Percentiles rank a stretch among this genome's conserved stretches.
Evolutionary conservation across 352 stramenopile genomes (phyloP).

Genomic region (Phytophthora tentaculata): DNA sequence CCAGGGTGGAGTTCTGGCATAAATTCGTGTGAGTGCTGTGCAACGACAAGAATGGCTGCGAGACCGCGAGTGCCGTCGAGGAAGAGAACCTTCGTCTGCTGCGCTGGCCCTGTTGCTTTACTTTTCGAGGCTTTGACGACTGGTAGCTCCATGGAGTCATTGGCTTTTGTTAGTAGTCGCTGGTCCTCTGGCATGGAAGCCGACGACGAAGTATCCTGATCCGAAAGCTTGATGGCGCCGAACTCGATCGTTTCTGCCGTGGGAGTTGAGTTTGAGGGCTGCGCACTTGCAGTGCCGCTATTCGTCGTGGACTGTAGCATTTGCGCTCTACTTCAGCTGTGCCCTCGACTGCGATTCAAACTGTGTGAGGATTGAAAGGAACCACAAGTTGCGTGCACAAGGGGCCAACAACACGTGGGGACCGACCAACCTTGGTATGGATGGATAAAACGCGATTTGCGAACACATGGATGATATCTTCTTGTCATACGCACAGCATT

Average conservation of each 20-base stretch:
- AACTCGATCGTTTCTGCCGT: conserved; percentile 4
- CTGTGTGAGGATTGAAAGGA: conserved; percentile 1
- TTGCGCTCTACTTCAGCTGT: conserved; percentile 10
- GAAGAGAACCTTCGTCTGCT: conserved; percentile 26
- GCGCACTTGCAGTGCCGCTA: neutral
- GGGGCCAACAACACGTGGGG: neutral
- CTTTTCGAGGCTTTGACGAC: neutral
- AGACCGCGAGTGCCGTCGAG: conserved; percentile 26
- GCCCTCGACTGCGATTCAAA: neutral
- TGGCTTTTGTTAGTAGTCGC: conserved; percentile 10
- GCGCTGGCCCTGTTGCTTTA: conserved; percentile 6
- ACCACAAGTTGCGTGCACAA: neutral
- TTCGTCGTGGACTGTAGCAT: neutral
- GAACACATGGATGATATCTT: neutral
- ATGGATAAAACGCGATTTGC: conserved; percentile 1
- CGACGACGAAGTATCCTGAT: neutral
- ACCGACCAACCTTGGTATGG: neutral
- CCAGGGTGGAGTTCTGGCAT: conserved; percentile 19
- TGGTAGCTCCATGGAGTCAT: neutral
- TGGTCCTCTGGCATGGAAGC: conserved; percentile 13
- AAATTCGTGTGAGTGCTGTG: conserved; percentile 27
- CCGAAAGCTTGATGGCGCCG: conserved; percentile 8
- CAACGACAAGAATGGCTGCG: conserved; percentile 30
- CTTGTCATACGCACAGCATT: neutral
- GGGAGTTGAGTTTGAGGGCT: neutral